phyloP scores from a whole-genome alignment of 225 moss, liverwort and hornwort genomes.

The Pleurozium schreberi region DNA sequence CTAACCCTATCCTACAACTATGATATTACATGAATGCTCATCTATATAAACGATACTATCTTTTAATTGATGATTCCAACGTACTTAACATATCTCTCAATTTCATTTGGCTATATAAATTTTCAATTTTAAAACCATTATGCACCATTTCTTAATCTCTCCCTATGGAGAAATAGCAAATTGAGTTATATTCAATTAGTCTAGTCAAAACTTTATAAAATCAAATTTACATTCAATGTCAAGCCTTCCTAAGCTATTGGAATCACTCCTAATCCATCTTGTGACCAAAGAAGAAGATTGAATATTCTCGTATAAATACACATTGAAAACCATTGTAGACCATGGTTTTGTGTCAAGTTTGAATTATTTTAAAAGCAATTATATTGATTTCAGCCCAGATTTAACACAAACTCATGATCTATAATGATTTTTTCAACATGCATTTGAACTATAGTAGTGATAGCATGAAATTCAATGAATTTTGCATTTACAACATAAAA shows the following conservation, averaged over 20 bases:
- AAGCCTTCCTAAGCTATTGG: neutral
- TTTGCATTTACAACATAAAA: neutral
- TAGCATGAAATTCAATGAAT: neutral
- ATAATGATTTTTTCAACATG: neutral
- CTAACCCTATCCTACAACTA: neutral
- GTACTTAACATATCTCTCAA: neutral
- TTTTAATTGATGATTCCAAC: neutral
- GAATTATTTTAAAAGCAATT: neutral
- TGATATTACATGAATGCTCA: neutral
- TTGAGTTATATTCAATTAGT: neutral
- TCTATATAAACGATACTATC: neutral
- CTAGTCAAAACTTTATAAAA: neutral
- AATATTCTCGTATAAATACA: neutral
- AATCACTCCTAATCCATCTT: neutral
- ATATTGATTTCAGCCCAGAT: accelerated
- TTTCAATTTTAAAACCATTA: neutral
- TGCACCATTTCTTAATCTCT: neutral
- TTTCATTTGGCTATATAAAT: neutral
- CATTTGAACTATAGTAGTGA: neutral
- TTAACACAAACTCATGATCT: neutral
- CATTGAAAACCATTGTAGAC: neutral
- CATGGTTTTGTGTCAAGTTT: neutral
- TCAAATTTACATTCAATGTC: neutral
- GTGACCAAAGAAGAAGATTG: neutral
- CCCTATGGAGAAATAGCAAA: neutral